Percentiles rank a stretch among this genome's conserved stretches.
Evolutionary conservation across 2,329 filamentous ascomycete genomes (phyloP).

Genomic region (Aureobasidium vineae): DNA sequence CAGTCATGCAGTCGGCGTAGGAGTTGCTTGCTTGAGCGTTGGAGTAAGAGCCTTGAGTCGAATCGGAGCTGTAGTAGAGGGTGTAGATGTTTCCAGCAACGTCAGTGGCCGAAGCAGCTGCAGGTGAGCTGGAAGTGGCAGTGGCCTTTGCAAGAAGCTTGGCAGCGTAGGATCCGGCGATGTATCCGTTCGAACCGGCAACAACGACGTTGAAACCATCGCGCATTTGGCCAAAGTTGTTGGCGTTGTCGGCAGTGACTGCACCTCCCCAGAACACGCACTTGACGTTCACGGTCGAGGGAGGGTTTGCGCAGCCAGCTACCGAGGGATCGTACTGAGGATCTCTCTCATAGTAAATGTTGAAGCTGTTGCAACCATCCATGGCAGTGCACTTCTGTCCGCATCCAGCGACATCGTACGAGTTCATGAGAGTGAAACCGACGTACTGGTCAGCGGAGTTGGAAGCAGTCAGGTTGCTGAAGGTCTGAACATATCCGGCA

Average conservation of each 20-base stretch:
- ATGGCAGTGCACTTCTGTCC: constrained; percentile 24
- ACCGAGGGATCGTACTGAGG: constrained; percentile 35
- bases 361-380: constrained; percentile 27
- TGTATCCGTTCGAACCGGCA: constrained; percentile 20
- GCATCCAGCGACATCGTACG: constrained; percentile 27
- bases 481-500: constrained; percentile 28
- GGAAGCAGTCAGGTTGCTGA: constrained; percentile 34
- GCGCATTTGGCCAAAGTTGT: constrained; percentile 34
- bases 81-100: constrained; percentile 26
- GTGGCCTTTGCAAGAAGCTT: constrained; percentile 25
- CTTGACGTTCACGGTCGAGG: constrained; percentile 38
- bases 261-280: constrained; percentile 37
- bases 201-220: constrained; percentile 27
- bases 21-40: constrained; percentile 26
- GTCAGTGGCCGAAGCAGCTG: constrained; percentile 26
- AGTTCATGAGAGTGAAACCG: constrained; percentile 14
- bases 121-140: constrained; percentile 23
- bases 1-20: constrained; percentile 28
- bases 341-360: constrained; percentile 27
- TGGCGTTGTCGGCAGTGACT: constrained; percentile 31
- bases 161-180: neutral
- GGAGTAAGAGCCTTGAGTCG: constrained; percentile 25
- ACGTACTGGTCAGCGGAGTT: constrained; percentile 19
- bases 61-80: constrained; percentile 27
- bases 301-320: constrained; percentile 39